A percentile compares a stretch with the other conserved stretches of the same genome.
Conservation (phyloP, 495 filamentous ascomycete species). For the Penicillium desertorum region DNA sequence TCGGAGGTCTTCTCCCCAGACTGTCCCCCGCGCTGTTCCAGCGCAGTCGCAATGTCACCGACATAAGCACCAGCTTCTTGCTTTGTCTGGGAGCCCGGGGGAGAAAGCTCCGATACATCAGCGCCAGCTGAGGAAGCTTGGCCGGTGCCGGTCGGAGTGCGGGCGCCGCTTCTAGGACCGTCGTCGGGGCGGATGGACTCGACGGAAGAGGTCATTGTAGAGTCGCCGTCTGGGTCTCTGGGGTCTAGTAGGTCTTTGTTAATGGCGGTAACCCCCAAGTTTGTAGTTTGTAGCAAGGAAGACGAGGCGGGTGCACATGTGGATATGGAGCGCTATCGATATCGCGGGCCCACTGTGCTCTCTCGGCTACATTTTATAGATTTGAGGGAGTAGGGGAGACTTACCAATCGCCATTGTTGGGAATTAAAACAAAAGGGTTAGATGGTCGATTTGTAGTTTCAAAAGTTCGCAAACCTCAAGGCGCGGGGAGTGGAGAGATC, state of each 20-base stretch:
- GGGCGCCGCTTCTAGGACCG: constrained; percentile 32
- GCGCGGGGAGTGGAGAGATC: constrained; percentile 21
- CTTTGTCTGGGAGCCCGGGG: constrained; percentile 53
- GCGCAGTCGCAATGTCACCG: not conserved
- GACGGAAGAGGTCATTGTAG: constrained; percentile 56
- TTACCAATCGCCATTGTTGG: constrained; percentile 29
- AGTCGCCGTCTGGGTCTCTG: constrained; percentile 55
- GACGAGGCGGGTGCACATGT: constrained; percentile 1
- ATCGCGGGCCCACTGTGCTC: constrained; percentile 9
- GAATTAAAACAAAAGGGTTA: not conserved
- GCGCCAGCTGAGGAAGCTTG: constrained; percentile 20
- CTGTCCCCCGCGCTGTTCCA: not conserved
- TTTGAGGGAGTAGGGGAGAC: constrained; percentile 5
- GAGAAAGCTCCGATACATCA: constrained; percentile 49
- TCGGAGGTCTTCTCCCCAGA: constrained; percentile 23
- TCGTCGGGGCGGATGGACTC: constrained; percentile 40
- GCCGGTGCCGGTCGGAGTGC: constrained; percentile 36
- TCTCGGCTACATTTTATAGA: not conserved
- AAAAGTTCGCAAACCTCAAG: constrained; percentile 5
- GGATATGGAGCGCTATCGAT: constrained; percentile 15
- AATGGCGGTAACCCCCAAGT: not conserved
- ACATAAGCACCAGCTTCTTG: constrained; percentile 13
- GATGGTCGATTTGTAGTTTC: constrained; percentile 5
- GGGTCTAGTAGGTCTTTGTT: constrained; percentile 17
- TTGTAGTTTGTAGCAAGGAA: constrained; percentile 10